Conservation (phyloP, 2,329 filamentous ascomycete species). For the Aspergillus nomiae region DNA sequence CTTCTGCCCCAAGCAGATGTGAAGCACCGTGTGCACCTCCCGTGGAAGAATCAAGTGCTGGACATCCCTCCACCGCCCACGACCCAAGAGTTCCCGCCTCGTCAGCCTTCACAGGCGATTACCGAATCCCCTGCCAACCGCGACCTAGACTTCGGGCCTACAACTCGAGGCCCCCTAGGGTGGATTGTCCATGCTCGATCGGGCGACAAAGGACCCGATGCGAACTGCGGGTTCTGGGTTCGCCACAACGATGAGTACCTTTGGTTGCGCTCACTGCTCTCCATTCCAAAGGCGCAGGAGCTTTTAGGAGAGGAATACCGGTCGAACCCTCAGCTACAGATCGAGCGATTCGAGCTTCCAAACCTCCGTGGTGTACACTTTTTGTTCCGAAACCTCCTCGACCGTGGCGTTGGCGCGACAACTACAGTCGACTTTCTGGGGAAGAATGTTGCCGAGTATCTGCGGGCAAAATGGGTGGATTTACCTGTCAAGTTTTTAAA, state of each 20-base stretch:
- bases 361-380: slow-evolving; percentile 43
- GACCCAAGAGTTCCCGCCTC: slow-evolving; percentile 18
- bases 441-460: slow-evolving; percentile 41
- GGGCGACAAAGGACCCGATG: slow-evolving; percentile 50
- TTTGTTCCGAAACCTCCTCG: slow-evolving; percentile 38
- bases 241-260: slow-evolving; percentile 45
- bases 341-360: slow-evolving; percentile 52
- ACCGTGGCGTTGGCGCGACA: slow-evolving; percentile 36
- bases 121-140: slow-evolving; percentile 8
- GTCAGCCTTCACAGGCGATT: slow-evolving; percentile 20
- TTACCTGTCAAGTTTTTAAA: slow-evolving; percentile 36
- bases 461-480: slow-evolving; percentile 35
- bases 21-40: slow-evolving; percentile 31
- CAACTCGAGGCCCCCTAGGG: slow-evolving; percentile 30
- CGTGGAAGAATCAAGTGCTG: slow-evolving; percentile 21
- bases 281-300: slow-evolving; percentile 17
- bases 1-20: slow-evolving; percentile 28
- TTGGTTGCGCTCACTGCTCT: slow-evolving; percentile 40
- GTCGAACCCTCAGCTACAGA: slow-evolving; percentile 17
- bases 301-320: slow-evolving; percentile 29
- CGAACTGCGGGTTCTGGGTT: slow-evolving; percentile 52
- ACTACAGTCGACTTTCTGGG: slow-evolving; percentile 40
- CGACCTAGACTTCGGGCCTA: slow-evolving; percentile 25
- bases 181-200: slow-evolving; percentile 40
- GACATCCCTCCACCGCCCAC: slow-evolving; percentile 20